phyloP scores from a whole-genome alignment of 331 rosid genomes.

The Saraca asoca region DNA sequence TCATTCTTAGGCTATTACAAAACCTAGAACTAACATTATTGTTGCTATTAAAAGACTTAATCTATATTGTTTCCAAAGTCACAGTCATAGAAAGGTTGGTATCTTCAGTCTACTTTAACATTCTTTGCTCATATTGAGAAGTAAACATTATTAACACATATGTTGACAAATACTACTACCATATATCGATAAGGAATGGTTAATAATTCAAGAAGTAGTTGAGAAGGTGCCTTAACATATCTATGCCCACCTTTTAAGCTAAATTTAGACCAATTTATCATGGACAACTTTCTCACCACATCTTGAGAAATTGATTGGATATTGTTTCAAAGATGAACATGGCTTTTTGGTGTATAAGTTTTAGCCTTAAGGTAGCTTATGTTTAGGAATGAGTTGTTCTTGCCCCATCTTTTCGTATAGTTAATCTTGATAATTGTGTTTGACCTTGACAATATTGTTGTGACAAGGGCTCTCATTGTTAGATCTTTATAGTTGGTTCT shows the following conservation, averaged over 20 bases:
- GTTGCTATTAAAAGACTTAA: constrained; percentile 91
- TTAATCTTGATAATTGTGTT: not conserved
- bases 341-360: constrained; percentile 80
- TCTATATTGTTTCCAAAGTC: constrained; percentile 79
- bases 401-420: not conserved
- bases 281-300: constrained; percentile 81
- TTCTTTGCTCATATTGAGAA: not conserved
- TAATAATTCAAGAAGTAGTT: not conserved
- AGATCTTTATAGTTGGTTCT: no score
- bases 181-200: constrained; percentile 19
- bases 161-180: not conserved
- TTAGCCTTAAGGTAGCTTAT: constrained; percentile 97
- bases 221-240: not conserved
- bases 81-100: constrained; percentile 98
- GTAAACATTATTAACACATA: not conserved
- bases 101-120: constrained; percentile 42
- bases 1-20: constrained; percentile 61
- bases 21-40: constrained; percentile 80
- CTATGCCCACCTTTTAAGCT: not conserved
- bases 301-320: constrained; percentile 82
- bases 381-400: constrained; percentile 72
- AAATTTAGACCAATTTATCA: constrained; percentile 43
- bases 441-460: constrained; percentile 19
- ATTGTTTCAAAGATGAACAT: constrained; percentile 86
- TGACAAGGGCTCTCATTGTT: constrained; percentile 83